A percentile compares a stretch with the other conserved stretches of the same genome.
phyloP scores from a whole-genome alignment of 176 grass and related monocot species.

The Zoysia japonica region DNA sequence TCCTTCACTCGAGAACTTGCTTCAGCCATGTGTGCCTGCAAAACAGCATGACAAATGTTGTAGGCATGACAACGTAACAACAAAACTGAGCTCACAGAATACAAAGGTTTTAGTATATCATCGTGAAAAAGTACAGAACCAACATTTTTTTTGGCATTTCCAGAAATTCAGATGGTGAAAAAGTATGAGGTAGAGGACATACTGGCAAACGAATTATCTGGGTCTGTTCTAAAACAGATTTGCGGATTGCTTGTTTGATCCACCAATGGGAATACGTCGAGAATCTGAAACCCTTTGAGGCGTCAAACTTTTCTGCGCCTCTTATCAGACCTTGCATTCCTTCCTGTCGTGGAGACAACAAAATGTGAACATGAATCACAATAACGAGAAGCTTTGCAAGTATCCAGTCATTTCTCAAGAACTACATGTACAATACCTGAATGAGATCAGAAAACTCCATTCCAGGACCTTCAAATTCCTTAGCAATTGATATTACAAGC shows the following conservation, averaged over 20 bases:
- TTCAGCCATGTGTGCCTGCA: constrained; percentile 62
- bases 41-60: neutral
- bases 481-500: constrained; percentile 92
- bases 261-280: constrained; percentile 97
- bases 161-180: constrained; percentile 10
- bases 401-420: neutral
- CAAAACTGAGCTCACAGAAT: neutral
- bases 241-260: constrained; percentile 92
- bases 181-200: constrained; percentile 15
- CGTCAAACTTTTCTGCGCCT: constrained; percentile 88
- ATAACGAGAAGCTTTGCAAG: neutral
- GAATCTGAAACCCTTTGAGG: constrained; percentile 88
- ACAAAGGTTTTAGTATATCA: neutral
- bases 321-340: constrained; percentile 75
- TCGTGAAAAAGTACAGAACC: neutral
- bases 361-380: constrained; percentile 10
- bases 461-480: constrained; percentile 55
- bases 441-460: constrained; percentile 77
- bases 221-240: constrained; percentile 67
- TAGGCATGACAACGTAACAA: neutral
- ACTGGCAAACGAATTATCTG: constrained; percentile 84
- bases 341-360: constrained; percentile 48
- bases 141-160: neutral
- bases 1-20: constrained; percentile 67
- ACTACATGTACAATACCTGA: constrained; percentile 57